Evolutionary conservation across 345 rosid species (phyloP), one percentile per base, ranked within the genome.

Genomic region (Barbarea vulgaris): DNA sequence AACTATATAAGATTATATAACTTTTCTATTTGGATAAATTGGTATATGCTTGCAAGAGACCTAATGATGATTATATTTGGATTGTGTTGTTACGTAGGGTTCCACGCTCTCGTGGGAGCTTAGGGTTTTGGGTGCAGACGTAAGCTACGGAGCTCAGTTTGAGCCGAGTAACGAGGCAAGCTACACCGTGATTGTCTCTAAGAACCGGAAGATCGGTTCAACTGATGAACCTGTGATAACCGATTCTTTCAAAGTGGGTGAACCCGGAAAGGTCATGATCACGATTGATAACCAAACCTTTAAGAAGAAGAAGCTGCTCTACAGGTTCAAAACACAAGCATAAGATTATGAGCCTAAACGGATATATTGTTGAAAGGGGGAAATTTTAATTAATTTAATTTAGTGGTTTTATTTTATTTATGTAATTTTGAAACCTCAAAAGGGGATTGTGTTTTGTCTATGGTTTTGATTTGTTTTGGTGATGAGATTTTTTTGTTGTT

Each of bases 251-350:
- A 91, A 87, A 75, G 85, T 75, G 13, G 64, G 75, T 4, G 96
- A 88, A 77, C 70, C 88, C 0, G 98, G 97, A 22, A 89, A 87
- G 80, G 68, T 91, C 12, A 83, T 91, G 62, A 84, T 89, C 68
- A 86, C 89, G 10, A 53, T 94, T 54, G 89, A 94, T 73, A 94
- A 89, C 81, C 84, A 80, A 41, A 84, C 85, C 64, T 81, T 85
- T 69, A 91, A 84, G 87, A 94, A 87, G 89, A 91, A 89, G 89
- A 90, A 86, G 79, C 77, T 94, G 61, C 82, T 94, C 18, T 91
- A 88, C 84, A 84, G 97, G 89, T 89, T 79, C 84, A 94, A 86
- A 84, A 80, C 84, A 75, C 83, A 88, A 59, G 79, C 88, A 62
- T 77, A 70, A 77, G 36, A 62, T 36, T 33, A 52, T 42, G 47